phyloP scores from a whole-genome alignment of 176 grass and related monocot species.

The Oryza glumipatula region DNA sequence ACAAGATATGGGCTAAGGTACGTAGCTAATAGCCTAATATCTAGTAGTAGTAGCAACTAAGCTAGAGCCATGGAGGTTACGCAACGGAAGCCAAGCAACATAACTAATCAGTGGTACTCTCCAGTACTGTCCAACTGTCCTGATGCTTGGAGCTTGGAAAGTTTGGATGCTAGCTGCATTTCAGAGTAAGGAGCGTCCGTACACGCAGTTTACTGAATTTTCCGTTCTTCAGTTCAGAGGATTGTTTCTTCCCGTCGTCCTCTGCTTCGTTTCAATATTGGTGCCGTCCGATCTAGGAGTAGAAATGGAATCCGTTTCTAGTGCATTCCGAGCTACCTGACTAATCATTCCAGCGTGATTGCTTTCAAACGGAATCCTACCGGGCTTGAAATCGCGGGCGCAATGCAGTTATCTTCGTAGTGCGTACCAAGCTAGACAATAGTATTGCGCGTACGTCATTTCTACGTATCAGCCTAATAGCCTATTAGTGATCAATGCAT shows the following conservation, averaged over 20 bases:
- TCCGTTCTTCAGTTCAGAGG: not conserved
- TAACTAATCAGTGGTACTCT: not conserved
- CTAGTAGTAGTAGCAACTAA: not conserved
- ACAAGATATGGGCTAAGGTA: slow-evolving; percentile 15
- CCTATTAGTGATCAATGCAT: not conserved
- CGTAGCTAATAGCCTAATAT: not conserved
- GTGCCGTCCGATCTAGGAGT: not conserved
- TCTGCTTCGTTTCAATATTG: not conserved
- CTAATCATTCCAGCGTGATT: not conserved
- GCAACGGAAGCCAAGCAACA: slow-evolving; percentile 1
- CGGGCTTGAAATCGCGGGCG: not conserved
- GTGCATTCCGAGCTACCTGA: not conserved
- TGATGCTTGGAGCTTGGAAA: not conserved
- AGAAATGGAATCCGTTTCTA: slow-evolving; percentile 5
- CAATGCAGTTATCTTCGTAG: not conserved
- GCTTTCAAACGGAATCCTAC: not conserved
- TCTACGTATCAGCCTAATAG: not conserved
- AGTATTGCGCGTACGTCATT: not conserved
- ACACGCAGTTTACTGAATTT: slow-evolving; percentile 11
- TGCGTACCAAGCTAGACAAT: not conserved
- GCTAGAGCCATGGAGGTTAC: slow-evolving; percentile 3
- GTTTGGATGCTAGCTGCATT: not conserved
- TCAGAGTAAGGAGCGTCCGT: not conserved
- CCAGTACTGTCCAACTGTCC: not conserved
- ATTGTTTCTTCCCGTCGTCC: not conserved